Base-by-base conservation (phyloP, 148 eudicot species). In the Rheum nobile region DNA sequence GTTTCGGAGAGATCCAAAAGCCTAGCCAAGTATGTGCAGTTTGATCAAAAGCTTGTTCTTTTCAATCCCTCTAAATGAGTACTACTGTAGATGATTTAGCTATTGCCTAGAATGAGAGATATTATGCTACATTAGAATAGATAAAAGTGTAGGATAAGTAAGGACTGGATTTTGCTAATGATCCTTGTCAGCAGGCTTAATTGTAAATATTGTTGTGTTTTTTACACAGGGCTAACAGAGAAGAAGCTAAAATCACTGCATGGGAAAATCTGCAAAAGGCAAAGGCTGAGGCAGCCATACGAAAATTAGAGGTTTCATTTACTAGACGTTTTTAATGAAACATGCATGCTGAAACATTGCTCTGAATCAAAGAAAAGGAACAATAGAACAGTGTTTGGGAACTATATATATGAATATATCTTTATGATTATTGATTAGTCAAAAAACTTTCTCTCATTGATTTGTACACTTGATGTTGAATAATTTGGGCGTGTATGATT, bases 201-300 rank as follows among this genome's bases (percentile, higher is more conserved):
- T 29, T 44, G 29, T 21, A 39, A 43, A 10, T 10, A 43, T 8
- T 39, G 4, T 71, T 24, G 35, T 71, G 31, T 29, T 26, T 44
- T n/a, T n/a, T 71, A 38, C 71, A 55, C 83, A 94, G 98, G 81
- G 65, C 80, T 31, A 85, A 83, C 79, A 88, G 96, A 76, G 96
- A 94, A 61, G 97, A 91, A 82, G 93, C 97, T 72, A 94, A 86
- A 78, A 94, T 94, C 71, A 81, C 79, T 79, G 97, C 98, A 65
- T 94, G 98, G 98, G 98, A 94, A 80, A 94, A 94, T 80, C 86
- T 91, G 80, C 97, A 94, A 84, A 88, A 87, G 82, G 97, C 98
- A 75, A 94, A 91, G 85, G 98, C 98, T 61, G 98, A 94, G 83
- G 96, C 97, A 70, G 88, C 96, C 4, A 89, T 94, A 61, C 78